A percentile compares a stretch with the other conserved stretches of the same genome.
These are phyloP conservation scores for Phytophthora pini DNA, from an alignment of 352 stramenopile genomes.

Conservation along the genomic window DNA sequence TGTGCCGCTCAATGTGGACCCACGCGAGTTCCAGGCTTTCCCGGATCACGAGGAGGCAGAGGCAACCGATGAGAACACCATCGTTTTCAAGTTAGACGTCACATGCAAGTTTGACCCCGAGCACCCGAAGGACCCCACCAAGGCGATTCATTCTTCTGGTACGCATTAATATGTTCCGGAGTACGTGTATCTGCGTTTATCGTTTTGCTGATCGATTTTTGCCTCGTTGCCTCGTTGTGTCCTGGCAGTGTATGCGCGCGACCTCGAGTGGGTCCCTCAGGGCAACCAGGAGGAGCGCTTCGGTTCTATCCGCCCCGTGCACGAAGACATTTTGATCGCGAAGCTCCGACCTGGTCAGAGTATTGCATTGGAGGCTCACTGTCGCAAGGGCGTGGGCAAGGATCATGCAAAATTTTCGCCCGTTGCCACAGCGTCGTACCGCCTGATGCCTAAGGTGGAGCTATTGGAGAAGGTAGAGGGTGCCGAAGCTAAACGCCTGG, in stretches of 20 bases:
- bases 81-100: conserved; percentile 96
- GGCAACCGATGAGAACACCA: conserved; percentile 95
- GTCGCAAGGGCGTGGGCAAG: conserved; percentile 94
- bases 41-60: conserved; percentile 90
- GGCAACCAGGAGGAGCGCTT: conserved; percentile 95
- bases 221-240: conserved; percentile 3
- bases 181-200: background rate
- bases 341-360: conserved; percentile 97
- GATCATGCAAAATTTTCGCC: conserved; percentile 99
- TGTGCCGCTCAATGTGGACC: conserved; percentile 85
- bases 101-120: conserved; percentile 83
- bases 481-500: conserved; percentile 63
- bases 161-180: conserved; percentile 16
- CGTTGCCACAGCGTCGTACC: conserved; percentile 96
- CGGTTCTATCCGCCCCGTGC: conserved; percentile 83
- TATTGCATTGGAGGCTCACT: conserved; percentile 96
- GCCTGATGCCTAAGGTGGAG: conserved; percentile 89
- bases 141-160: conserved; percentile 73
- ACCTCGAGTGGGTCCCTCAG: conserved; percentile 97
- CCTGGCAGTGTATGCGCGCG: conserved; percentile 89
- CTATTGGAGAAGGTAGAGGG: conserved; percentile 72
- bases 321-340: conserved; percentile 97
- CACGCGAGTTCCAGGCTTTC: conserved; percentile 88
- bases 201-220: conserved; percentile 5
- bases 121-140: conserved; percentile 69